These are phyloP conservation scores for Fusarium tanahbumbuense DNA, from an alignment of 2,329 filamentous ascomycete species.

Conservation along the genomic window DNA sequence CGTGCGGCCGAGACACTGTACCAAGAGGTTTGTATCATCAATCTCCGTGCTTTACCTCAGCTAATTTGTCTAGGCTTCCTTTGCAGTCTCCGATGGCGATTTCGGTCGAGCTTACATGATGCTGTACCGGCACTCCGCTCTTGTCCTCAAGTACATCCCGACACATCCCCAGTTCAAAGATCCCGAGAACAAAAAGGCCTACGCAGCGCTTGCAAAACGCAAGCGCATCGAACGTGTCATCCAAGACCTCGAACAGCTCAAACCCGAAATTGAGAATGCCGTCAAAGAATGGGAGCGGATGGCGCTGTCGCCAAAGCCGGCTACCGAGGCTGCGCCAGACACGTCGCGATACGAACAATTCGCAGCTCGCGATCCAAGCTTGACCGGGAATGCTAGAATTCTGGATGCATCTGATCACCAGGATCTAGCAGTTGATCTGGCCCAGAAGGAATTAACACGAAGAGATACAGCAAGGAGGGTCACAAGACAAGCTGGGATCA, in stretches of 20 bases:
- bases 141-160: conserved; percentile 81
- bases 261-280: conserved; percentile 78
- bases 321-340: conserved; percentile 29
- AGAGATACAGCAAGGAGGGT: conserved; percentile 71
- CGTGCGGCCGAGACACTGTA: conserved; percentile 82
- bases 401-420: conserved; percentile 78
- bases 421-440: conserved; percentile 81
- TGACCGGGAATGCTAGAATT: conserved; percentile 67
- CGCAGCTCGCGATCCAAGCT: conserved; percentile 69
- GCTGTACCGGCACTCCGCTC: conserved; percentile 86
- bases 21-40: conserved; percentile 72
- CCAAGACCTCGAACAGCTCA: conserved; percentile 78
- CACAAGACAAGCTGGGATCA: conserved; percentile 67
- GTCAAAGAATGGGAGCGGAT: conserved; percentile 75
- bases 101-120: conserved; percentile 90
- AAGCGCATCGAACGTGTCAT: conserved; percentile 69
- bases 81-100: conserved; percentile 88
- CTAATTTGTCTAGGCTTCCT: conserved; percentile 71
- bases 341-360: conserved; percentile 57
- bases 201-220: conserved; percentile 64
- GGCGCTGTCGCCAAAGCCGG: conserved; percentile 54
- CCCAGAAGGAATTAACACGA: conserved; percentile 76
- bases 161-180: conserved; percentile 80
- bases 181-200: conserved; percentile 71
- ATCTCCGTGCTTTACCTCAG: not conserved